Evolutionary conservation across 2,329 filamentous ascomycete species (phyloP).

Genomic region (Xylariaceae sp.): DNA sequence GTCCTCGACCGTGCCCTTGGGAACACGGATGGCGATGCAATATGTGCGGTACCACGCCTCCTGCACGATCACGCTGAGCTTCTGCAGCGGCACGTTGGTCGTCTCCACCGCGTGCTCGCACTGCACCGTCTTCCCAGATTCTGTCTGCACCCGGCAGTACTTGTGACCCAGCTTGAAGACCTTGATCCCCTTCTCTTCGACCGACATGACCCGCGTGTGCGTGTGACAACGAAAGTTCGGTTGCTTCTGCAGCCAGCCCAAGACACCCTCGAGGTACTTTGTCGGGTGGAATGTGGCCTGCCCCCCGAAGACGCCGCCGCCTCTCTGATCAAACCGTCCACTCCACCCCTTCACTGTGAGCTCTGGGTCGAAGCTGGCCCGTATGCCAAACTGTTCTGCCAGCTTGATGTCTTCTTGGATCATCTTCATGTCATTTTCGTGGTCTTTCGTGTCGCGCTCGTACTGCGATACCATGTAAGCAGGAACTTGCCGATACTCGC

Average conservation of each 20-base stretch:
- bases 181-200: slow-evolving; percentile 44
- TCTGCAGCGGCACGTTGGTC: slow-evolving; percentile 51
- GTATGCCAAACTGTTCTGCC: slow-evolving; percentile 39
- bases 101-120: slow-evolving; percentile 47
- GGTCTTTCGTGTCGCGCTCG: slow-evolving; percentile 34
- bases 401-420: slow-evolving; percentile 41
- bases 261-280: slow-evolving; percentile 47
- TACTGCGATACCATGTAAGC: slow-evolving; percentile 48
- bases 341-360: slow-evolving; percentile 48
- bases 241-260: slow-evolving; percentile 46
- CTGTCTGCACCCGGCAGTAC: slow-evolving; percentile 41
- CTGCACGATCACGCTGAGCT: slow-evolving; percentile 46
- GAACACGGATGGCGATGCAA: slow-evolving; percentile 50
- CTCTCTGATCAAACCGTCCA: slow-evolving; percentile 45
- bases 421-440: slow-evolving; percentile 40
- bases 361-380: slow-evolving; percentile 37
- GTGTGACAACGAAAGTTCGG: slow-evolving; percentile 49
- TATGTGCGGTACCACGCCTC: slow-evolving; percentile 51
- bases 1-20: slow-evolving; percentile 47
- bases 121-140: slow-evolving; percentile 40
- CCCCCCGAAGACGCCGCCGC: slow-evolving; percentile 39
- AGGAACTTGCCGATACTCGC: slow-evolving; percentile 47
- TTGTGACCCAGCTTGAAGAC: slow-evolving; percentile 40
- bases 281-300: slow-evolving; percentile 55
- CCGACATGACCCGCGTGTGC: slow-evolving; percentile 41